These are phyloP conservation scores for Taxillus chinensis DNA, from an alignment of 164 flowering plant genomes.

Conservation along the genomic window DNA sequence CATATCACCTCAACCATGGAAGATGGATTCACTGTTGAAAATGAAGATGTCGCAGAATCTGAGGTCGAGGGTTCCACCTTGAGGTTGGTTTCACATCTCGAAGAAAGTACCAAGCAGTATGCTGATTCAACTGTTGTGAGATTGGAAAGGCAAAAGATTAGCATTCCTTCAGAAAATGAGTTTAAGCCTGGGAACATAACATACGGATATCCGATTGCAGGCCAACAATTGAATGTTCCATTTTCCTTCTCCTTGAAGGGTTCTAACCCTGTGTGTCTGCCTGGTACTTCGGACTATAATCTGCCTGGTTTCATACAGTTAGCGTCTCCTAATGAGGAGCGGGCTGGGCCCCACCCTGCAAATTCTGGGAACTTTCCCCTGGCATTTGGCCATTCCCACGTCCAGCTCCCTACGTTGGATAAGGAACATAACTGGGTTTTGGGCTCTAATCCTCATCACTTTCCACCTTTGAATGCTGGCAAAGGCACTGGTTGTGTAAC, in stretches of 20 bases:
- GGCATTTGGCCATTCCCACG: conserved; percentile 58
- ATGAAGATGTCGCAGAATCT: conserved; percentile 92
- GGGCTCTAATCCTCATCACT: conserved; percentile 39
- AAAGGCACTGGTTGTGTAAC: conserved; percentile 23
- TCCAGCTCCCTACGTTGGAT: conserved; percentile 64
- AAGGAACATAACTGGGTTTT: conserved; percentile 47
- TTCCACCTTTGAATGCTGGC: conserved; percentile 34
- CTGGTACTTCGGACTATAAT: conserved; percentile 29
- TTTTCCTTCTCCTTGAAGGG: conserved; percentile 35
- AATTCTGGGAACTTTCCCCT: conserved; percentile 42
- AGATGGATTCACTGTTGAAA: conserved; percentile 77
- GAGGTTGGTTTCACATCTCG: conserved; percentile 33
- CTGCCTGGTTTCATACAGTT: conserved; percentile 33
- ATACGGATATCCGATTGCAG: conserved; percentile 32
- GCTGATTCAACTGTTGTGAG: conserved; percentile 27
- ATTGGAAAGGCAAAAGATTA: conserved; percentile 33
- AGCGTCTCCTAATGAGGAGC: conserved; percentile 37
- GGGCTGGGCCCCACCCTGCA: conserved; percentile 25
- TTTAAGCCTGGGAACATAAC: conserved; percentile 24
- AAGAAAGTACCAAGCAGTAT: conserved; percentile 32
- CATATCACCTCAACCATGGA: conserved; percentile 64
- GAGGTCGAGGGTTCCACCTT: conserved; percentile 69
- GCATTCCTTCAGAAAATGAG: conserved; percentile 30
- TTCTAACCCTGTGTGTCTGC: conserved; percentile 21
- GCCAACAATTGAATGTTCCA: conserved; percentile 32